phyloP scores from a whole-genome alignment of 306 rosid genomes.

The Hippophae tibetana region DNA sequence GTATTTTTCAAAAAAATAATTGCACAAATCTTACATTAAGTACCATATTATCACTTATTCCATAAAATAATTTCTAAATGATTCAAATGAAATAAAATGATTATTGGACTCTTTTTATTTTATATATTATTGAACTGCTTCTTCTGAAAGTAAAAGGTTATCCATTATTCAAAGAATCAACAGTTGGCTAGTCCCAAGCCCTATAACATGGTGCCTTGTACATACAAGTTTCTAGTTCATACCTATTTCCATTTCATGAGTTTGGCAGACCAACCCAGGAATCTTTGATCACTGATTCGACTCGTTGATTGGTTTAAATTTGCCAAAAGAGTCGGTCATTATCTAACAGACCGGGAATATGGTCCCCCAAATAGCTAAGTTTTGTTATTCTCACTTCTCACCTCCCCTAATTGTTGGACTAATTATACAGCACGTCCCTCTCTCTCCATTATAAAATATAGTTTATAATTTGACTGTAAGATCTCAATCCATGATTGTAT shows the following conservation, averaged over 20 bases:
- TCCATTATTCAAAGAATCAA: neutral
- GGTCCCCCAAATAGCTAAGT: neutral
- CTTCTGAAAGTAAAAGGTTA: no score
- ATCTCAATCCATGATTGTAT: no score
- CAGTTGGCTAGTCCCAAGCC: neutral
- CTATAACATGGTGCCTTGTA: neutral
- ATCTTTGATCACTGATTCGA: neutral
- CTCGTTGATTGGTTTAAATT: neutral
- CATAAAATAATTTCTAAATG: no score
- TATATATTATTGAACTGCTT: no score
- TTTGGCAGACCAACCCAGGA: neutral
- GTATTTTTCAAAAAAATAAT: no score
- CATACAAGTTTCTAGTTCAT: neutral
- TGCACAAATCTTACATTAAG: no score
- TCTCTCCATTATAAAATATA: neutral
- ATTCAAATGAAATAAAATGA: no score
- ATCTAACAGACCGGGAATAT: neutral
- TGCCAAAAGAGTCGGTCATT: neutral
- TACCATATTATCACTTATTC: no score
- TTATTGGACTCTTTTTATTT: no score
- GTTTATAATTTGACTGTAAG: no score
- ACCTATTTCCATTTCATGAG: constrained; percentile 7
- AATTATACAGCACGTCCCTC: neutral
- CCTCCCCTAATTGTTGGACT: neutral
- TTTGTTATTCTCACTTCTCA: neutral